These are phyloP conservation scores for Mimosa pudica DNA, from an alignment of 306 rosid genomes.

Conservation along the genomic window DNA sequence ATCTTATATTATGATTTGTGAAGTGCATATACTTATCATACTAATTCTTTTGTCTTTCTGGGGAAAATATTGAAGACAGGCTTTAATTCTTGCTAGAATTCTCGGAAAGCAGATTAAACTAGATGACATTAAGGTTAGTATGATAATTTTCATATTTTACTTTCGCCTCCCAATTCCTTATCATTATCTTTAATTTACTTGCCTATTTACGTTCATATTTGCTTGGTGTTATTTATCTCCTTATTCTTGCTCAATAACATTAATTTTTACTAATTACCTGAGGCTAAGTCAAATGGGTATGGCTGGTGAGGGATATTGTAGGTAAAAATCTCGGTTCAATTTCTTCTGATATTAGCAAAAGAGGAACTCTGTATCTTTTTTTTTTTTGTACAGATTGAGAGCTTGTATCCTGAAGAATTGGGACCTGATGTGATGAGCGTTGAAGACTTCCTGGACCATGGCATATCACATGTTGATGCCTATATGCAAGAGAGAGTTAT, in stretches of 20 bases:
- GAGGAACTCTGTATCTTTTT: neutral
- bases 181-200: neutral
- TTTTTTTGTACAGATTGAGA: slow-evolving; percentile 62
- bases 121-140: slow-evolving; percentile 74
- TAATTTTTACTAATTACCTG: neutral
- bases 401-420: slow-evolving; percentile 94
- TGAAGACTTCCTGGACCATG: slow-evolving; percentile 66
- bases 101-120: slow-evolving; percentile 65
- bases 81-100: slow-evolving; percentile 89
- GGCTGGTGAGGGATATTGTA: neutral
- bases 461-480: slow-evolving; percentile 60
- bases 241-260: neutral
- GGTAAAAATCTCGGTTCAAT: neutral
- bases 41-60: slow-evolving; percentile 27
- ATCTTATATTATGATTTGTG: slow-evolving; percentile 18
- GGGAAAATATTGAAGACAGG: slow-evolving; percentile 52
- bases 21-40: neutral
- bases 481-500: slow-evolving; percentile 78
- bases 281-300: neutral
- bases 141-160: slow-evolving; percentile 19
- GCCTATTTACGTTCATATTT: slow-evolving; percentile 11
- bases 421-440: slow-evolving; percentile 68
- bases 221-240: neutral
- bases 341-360: neutral
- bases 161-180: neutral